Evolutionary conservation across 163 green algal genomes (phyloP).

Genomic region (Scenedesmus sp.): DNA sequence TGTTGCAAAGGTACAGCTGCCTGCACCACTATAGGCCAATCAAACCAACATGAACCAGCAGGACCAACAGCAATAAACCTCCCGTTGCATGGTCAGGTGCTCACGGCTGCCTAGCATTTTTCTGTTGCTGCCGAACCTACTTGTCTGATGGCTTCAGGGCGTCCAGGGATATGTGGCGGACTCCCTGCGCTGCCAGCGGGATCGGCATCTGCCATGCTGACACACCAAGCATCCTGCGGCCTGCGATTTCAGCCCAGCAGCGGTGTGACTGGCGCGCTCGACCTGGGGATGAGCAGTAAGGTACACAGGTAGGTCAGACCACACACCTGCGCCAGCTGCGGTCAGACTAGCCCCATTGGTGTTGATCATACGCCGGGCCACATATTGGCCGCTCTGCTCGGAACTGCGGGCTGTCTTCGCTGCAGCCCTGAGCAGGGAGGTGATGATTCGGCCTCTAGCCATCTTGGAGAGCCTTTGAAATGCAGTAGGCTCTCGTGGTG

Average conservation of each 20-base stretch:
- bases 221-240: neutral
- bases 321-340: slow-evolving; percentile 18
- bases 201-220: slow-evolving; percentile 25
- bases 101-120: neutral
- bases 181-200: slow-evolving; percentile 44
- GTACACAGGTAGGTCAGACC: neutral
- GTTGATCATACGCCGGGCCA: neutral
- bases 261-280: neutral
- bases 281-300: neutral
- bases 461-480: neutral
- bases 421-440: slow-evolving; percentile 1
- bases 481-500: neutral
- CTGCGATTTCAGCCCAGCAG: neutral
- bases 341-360: neutral
- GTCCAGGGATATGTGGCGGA: slow-evolving; percentile 75
- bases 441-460: neutral
- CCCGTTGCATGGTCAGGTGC: neutral
- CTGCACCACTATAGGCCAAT: neutral
- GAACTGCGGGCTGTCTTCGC: neutral
- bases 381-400: neutral
- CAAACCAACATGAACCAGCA: neutral
- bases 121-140: slow-evolving; percentile 63
- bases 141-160: slow-evolving; percentile 79
- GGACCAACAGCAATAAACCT: neutral
- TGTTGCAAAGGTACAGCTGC: neutral